These are phyloP conservation scores for Penicillium sp. DNA, from an alignment of 2,329 filamentous ascomycete species.

Conservation along the genomic window DNA sequence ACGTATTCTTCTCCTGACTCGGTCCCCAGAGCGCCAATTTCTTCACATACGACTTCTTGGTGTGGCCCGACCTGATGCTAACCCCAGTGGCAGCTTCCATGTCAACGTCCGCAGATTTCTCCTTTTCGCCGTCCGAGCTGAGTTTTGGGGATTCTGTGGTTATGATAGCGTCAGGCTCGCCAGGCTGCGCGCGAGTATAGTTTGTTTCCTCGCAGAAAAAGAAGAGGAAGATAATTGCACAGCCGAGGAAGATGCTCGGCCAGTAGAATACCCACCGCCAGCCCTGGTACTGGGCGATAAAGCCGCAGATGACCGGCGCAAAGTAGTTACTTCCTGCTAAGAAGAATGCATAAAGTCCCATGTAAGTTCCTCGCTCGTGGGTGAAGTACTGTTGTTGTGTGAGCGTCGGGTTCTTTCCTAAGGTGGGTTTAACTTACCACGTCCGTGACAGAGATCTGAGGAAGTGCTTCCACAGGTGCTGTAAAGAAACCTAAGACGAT, in stretches of 20 bases:
- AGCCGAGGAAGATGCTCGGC: conserved; percentile 52
- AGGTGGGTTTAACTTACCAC: conserved; percentile 32
- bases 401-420: neutral
- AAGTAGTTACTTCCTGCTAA: conserved; percentile 46
- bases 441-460: conserved; percentile 44
- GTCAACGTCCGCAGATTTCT: conserved; percentile 18
- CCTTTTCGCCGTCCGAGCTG: conserved; percentile 17
- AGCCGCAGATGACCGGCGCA: conserved; percentile 49
- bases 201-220: conserved; percentile 60
- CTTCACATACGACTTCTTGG: conserved; percentile 35
- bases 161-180: conserved; percentile 7
- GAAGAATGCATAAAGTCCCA: conserved; percentile 43
- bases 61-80: conserved; percentile 19
- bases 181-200: conserved; percentile 38
- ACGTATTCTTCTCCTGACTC: conserved; percentile 32
- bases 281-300: conserved; percentile 48
- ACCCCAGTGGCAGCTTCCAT: conserved; percentile 14
- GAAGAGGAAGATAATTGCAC: conserved; percentile 51
- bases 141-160: conserved; percentile 2
- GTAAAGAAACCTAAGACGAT: conserved; percentile 42
- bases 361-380: conserved; percentile 43
- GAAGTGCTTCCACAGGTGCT: conserved; percentile 45
- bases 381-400: conserved; percentile 39
- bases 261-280: conserved; percentile 54
- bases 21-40: conserved; percentile 35